Evolutionary conservation across 2,329 filamentous ascomycete genomes (phyloP).

Genomic region (Elsinoe perseae): DNA sequence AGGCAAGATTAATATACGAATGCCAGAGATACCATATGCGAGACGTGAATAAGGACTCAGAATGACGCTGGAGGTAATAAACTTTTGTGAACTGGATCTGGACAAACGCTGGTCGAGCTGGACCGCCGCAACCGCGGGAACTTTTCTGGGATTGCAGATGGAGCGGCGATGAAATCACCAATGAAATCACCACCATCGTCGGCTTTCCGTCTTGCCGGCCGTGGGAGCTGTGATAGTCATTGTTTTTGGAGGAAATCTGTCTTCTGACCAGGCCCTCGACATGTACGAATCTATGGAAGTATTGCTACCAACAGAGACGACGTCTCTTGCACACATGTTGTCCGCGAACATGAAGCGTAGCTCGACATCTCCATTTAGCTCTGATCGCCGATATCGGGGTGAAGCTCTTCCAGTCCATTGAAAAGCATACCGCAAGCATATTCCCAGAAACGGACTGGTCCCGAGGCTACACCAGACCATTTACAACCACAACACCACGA

Average conservation of each 20-base stretch:
- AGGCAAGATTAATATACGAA: background rate
- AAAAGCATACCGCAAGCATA: too few relatives aligned
- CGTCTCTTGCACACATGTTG: too few relatives aligned
- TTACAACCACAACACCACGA: too few relatives aligned
- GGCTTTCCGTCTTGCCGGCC: constrained; percentile 4
- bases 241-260: background rate
- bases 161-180: constrained; percentile 12
- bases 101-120: constrained; percentile 11
- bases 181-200: constrained; percentile 10
- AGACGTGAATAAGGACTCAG: background rate
- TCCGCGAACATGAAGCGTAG: too few relatives aligned
- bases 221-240: background rate
- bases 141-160: constrained; percentile 11
- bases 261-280: background rate
- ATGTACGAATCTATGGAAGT: too few relatives aligned
- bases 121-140: constrained; percentile 12
- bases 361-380: too few relatives aligned
- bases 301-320: too few relatives aligned
- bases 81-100: constrained; percentile 11
- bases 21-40: background rate
- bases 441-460: too few relatives aligned
- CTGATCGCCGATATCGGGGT: too few relatives aligned
- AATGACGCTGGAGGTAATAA: constrained; percentile 2
- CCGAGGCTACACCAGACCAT: too few relatives aligned
- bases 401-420: too few relatives aligned